Evolutionary conservation across 257 asterid genomes (phyloP).

Genomic region (Nicotiana benthamiana): DNA sequence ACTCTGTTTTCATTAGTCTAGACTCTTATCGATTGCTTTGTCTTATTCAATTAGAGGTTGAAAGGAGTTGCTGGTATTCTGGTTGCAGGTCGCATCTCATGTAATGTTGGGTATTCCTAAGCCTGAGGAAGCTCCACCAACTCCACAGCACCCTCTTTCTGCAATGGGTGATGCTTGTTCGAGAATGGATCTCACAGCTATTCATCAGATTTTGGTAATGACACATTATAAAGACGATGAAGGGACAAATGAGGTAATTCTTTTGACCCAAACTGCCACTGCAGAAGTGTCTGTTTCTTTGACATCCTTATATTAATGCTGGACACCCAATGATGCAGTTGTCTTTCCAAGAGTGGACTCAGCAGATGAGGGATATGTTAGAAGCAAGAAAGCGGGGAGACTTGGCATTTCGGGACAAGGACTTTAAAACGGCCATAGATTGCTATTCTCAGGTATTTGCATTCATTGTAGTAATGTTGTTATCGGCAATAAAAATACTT

Average conservation of each 20-base stretch:
- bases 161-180: conserved; percentile 97
- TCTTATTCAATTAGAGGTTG: background rate
- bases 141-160: conserved; percentile 91
- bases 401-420: conserved; percentile 93
- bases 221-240: conserved; percentile 94
- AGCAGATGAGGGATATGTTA: conserved; percentile 91
- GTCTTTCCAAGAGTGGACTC: conserved; percentile 99
- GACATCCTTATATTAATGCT: background rate
- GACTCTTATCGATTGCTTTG: background rate
- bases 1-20: background rate
- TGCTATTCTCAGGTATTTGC: conserved; percentile 72
- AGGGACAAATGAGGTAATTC: conserved; percentile 81
- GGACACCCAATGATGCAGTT: conserved; percentile 36
- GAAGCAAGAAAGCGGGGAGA: conserved; percentile 96
- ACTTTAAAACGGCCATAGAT: conserved; percentile 80
- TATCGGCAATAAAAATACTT: background rate
- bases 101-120: conserved; percentile 88
- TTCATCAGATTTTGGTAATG: conserved; percentile 86
- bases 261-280: conserved; percentile 8
- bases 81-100: conserved; percentile 70
- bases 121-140: conserved; percentile 75
- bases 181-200: conserved; percentile 93
- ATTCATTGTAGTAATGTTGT: background rate
- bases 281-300: background rate
- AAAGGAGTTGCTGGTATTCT: background rate